Conservation (phyloP, 2,329 filamentous ascomycete genomes). For the Amauroascus niger region DNA sequence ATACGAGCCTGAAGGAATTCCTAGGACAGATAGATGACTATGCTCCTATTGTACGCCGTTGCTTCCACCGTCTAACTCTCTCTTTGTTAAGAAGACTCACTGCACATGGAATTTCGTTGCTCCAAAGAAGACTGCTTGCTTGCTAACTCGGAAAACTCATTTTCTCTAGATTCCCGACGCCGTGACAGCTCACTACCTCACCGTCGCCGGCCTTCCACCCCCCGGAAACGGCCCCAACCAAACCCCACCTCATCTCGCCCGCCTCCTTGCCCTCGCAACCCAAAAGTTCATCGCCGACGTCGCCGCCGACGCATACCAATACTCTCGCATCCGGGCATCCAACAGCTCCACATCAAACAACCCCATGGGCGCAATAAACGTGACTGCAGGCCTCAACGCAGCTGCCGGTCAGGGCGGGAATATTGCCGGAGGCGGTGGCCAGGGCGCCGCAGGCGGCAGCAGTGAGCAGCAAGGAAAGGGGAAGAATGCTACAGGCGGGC, state of each 20-base stretch:
- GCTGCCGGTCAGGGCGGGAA: slow-evolving; percentile 46
- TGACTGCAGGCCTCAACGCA: slow-evolving; percentile 51
- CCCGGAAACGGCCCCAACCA: slow-evolving; percentile 72
- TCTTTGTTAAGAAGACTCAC: too few relatives aligned
- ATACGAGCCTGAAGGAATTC: slow-evolving; percentile 85
- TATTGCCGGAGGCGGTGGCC: slow-evolving; percentile 39
- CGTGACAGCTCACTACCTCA: slow-evolving; percentile 96
- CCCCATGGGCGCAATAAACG: slow-evolving; percentile 77
- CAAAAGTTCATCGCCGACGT: slow-evolving; percentile 99
- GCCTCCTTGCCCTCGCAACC: slow-evolving; percentile 89
- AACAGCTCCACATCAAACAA: slow-evolving; percentile 81
- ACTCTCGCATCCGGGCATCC: slow-evolving; percentile 87
- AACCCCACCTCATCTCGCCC: slow-evolving; percentile 69
- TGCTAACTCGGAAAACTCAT: not conserved
- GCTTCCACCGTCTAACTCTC: too few relatives aligned
- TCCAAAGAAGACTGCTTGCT: too few relatives aligned
- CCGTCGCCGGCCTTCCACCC: slow-evolving; percentile 84
- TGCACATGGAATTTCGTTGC: too few relatives aligned
- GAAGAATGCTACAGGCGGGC: slow-evolving; percentile 38
- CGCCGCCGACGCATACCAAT: slow-evolving; percentile 94
- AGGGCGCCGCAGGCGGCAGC: slow-evolving; percentile 40
- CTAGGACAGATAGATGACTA: slow-evolving; percentile 96
- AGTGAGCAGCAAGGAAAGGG: slow-evolving; percentile 39
- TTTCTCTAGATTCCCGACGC: slow-evolving; percentile 86
- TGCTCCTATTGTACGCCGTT: slow-evolving; percentile 73